A percentile compares a stretch with the other conserved stretches of the same genome.
Evolutionary conservation across 176 grass and related monocot genomes (phyloP).

Genomic region (Zea luxurians): DNA sequence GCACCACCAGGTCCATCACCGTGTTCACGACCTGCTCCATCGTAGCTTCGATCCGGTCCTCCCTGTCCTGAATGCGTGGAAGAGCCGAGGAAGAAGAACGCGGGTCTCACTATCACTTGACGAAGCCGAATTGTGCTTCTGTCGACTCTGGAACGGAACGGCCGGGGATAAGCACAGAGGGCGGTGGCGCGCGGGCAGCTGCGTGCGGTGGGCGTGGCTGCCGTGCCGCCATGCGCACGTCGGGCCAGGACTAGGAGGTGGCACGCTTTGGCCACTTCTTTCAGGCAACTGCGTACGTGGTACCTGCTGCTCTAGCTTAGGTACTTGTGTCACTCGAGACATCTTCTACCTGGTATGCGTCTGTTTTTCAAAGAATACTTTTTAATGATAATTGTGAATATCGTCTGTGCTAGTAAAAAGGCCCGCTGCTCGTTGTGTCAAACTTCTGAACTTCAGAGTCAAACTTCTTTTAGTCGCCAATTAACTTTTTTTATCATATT

Average conservation of each 20-base stretch:
- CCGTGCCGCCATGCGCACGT: too few species aligned
- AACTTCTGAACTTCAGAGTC: too few species aligned
- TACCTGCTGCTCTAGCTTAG: neutral
- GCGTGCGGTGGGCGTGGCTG: neutral
- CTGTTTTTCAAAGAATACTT: too few species aligned
- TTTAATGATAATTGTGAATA: too few species aligned
- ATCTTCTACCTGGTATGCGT: neutral
- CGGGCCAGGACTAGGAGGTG: neutral
- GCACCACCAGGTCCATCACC: conserved; percentile 75
- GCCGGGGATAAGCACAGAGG: conserved; percentile 17
- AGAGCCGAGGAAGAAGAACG: neutral
- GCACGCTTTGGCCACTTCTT: conserved; percentile 9
- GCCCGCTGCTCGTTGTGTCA: too few species aligned
- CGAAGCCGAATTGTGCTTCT: neutral
- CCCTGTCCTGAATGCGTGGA: neutral
- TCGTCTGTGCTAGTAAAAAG: too few species aligned
- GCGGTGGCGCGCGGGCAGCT: conserved; percentile 38
- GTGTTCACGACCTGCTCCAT: conserved; percentile 58
- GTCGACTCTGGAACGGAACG: neutral
- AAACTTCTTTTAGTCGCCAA: too few species aligned
- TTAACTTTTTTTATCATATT: too few species aligned
- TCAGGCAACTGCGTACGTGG: neutral
- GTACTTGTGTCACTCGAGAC: neutral
- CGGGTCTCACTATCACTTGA: too few species aligned
- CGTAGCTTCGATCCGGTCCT: too few species aligned